Conservation (phyloP, 257 asterid species). For the Rehmannia glutinosa region DNA sequence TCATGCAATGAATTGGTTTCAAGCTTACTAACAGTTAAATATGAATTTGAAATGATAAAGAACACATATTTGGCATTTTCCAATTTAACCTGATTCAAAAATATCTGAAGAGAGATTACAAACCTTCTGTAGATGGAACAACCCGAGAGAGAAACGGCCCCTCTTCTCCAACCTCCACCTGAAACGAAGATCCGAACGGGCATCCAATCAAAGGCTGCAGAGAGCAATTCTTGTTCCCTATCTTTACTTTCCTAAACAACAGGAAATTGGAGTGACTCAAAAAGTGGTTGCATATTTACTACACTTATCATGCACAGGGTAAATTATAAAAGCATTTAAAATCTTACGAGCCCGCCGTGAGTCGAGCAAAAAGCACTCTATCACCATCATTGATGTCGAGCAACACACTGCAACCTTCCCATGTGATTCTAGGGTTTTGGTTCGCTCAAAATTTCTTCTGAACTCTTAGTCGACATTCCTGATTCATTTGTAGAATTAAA, state of each 20-base stretch:
- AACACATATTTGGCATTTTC: not conserved
- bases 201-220: constrained; percentile 85
- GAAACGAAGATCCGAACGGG: constrained; percentile 79
- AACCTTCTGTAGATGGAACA: constrained; percentile 56
- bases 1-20: not conserved
- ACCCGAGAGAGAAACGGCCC: constrained; percentile 67
- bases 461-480: constrained; percentile 35
- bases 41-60: not conserved
- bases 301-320: not conserved
- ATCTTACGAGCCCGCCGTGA: constrained; percentile 77
- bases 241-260: constrained; percentile 61
- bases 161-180: constrained; percentile 59
- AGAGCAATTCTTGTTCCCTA: constrained; percentile 72
- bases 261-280: not conserved
- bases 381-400: constrained; percentile 96
- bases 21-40: not conserved
- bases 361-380: constrained; percentile 89
- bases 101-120: not conserved
- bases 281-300: not conserved
- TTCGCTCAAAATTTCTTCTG: constrained; percentile 25
- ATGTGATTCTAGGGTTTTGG: constrained; percentile 56
- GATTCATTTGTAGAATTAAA: not conserved
- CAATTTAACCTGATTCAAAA: not conserved
- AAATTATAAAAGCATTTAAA: not conserved
- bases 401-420: constrained; percentile 96